These are phyloP conservation scores for Tuber microsphaerosporum DNA, from an alignment of 495 filamentous ascomycete species.

Conservation along the genomic window DNA sequence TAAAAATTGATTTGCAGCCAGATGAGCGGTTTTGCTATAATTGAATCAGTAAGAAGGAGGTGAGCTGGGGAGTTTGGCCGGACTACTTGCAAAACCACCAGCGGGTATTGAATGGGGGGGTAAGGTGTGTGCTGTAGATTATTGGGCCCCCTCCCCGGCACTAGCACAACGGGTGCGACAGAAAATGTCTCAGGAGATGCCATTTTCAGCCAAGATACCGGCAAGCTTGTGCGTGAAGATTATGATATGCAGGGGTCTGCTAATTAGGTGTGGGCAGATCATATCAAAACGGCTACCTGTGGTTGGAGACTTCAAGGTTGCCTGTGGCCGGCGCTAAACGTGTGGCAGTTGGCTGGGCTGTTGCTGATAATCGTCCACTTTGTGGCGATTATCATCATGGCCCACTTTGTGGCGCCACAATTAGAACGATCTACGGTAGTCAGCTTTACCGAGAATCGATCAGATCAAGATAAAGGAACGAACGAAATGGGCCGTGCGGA, in stretches of 20 bases:
- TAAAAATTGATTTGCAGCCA: background rate
- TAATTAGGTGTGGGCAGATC: background rate
- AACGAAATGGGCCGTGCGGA: background rate
- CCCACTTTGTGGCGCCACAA: too few species aligned
- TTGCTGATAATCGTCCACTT: background rate
- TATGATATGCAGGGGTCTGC: background rate
- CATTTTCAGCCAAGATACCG: background rate
- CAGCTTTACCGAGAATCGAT: background rate
- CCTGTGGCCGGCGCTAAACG: too few species aligned
- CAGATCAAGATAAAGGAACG: background rate
- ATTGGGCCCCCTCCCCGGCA: background rate
- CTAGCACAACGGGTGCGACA: background rate
- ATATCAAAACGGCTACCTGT: background rate
- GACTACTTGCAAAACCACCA: too few species aligned
- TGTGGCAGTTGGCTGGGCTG: too few species aligned
- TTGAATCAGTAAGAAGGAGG: background rate
- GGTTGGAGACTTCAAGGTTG: too few species aligned
- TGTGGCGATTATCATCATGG: too few species aligned
- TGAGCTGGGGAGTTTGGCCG: too few species aligned
- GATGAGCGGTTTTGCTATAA: background rate
- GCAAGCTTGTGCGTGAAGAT: background rate
- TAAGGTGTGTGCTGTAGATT: background rate
- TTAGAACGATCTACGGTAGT: too few species aligned
- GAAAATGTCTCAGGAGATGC: background rate
- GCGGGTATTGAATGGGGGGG: background rate